Evolutionary conservation across 208 protist genomes (phyloP), one percentile per base, ranked within the genome.

Genomic region (Naegleria lovaniensis): DNA sequence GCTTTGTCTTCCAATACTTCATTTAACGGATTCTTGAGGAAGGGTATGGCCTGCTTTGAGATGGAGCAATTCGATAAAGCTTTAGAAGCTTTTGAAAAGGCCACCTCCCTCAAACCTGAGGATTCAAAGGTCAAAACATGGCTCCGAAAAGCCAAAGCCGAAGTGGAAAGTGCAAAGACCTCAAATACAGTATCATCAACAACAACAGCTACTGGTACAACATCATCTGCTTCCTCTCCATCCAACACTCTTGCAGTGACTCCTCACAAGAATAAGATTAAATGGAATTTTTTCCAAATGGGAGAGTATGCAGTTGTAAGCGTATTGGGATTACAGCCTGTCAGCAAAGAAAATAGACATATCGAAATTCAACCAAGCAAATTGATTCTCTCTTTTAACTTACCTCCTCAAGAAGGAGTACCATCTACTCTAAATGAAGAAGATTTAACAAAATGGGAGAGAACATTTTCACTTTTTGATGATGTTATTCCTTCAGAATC

Each of bases 221-320:
- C 55, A 29, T 15, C 22, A 67, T 36, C 67, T 6, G n/a, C 67
- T 36, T 36, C 67, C 9, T 36, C 16, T 36, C 1, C 16, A 79
- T 36, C 67, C 19, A 36, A 19, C 9, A 79, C 67, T 36, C n/a
- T 79, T 13, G 5, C 67, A 15, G 67, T 79, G 25, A 33, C 25
- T 13, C 67, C 67, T 36, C 67, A 36, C 29, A 88, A 58, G 55
- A 58, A 58, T 0, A 88, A 88, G n/a, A 58, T 88, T 4, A 48
- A 58, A 58, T 58, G 33, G n/a, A 88, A 88, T 58, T 88, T 58
- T 29, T 88, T 43, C n/a, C 85, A 88, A 58, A 88, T 88, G 85
- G 85, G 41, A 16, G 25, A 48, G 25, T 36, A 88, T 58, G 85
- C 33, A 58, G 85, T 88, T 38, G 40, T 88, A 36, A 39, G 22